Evolutionary conservation across 768 basidiomycete genomes (phyloP).

Genomic region (Tulasnella sp.): DNA sequence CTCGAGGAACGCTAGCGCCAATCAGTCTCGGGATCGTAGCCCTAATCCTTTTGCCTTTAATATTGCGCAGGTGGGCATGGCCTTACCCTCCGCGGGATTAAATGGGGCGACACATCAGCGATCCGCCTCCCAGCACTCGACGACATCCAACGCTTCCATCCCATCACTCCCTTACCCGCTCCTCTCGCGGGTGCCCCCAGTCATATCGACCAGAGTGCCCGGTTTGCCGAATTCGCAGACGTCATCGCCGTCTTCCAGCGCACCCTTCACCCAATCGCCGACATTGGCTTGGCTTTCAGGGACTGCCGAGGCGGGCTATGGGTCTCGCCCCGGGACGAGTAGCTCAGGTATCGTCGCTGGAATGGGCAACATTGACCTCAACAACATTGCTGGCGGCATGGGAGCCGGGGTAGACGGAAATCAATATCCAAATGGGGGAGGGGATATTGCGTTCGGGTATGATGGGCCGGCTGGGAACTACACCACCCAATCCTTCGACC

Average conservation of each 20-base stretch:
- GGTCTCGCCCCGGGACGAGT: constrained; percentile 13
- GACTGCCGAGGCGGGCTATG: not conserved
- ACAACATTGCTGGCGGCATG: not conserved
- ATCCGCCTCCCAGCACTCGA: constrained; percentile 8
- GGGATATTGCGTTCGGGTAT: not conserved
- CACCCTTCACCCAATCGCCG: constrained; percentile 17
- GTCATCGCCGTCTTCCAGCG: constrained; percentile 2
- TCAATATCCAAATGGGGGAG: not conserved
- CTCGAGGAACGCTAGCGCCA: not conserved
- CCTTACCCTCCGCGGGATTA: not conserved
- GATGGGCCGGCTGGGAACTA: not conserved
- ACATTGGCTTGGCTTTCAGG: constrained; percentile 4
- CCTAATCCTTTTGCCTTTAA: constrained; percentile 19
- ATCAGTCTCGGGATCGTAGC: constrained; percentile 9
- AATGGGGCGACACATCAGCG: constrained; percentile 3
- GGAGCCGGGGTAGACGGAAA: not conserved
- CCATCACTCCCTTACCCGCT: constrained; percentile 17
- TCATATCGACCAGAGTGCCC: not conserved
- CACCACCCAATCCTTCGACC: constrained; percentile 4
- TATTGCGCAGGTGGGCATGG: constrained; percentile 8
- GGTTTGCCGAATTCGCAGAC: constrained; percentile 5
- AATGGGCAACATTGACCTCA: constrained; percentile 14
- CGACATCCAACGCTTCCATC: constrained; percentile 11
- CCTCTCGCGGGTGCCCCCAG: not conserved
- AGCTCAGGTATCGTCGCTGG: constrained; percentile 5